Base-by-base conservation (phyloP, 176 grass and related monocot genomes). In the Dactylis glomerata region DNA sequence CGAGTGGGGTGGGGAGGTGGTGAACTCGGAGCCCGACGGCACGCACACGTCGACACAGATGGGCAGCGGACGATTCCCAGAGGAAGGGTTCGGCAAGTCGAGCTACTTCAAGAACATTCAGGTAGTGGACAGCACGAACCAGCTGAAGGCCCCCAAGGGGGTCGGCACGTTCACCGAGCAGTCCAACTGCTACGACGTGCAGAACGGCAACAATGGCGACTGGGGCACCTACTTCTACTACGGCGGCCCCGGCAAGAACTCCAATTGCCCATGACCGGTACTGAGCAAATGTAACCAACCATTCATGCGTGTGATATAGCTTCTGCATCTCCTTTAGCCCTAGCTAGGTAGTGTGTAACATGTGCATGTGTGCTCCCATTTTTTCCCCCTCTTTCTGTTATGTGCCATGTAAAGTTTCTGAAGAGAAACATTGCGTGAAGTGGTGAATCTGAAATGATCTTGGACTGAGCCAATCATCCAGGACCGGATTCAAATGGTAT, bases 191-290 rank as follows among this genome's bases (percentile, higher is more conserved):
- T 97, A 97, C 26, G 83, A 91, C 17, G 90, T 94, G 33, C 88
- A 91, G 77, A 91, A 71, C 1, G 92, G 86, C 11, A 90, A 92
- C 88, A 97, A 90, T 34, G 89, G 89, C 7, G 85, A 94, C 27
- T 97, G 94, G 94, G 94, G 94, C 78, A 91, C 76, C 44, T 94
- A 97, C 47, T 97, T 97, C 76, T 97, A 92, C 78, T 97, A 97
- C 0, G 94, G 91, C 0, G 94, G 94, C 68, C 89, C 91, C 4
- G 94, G 94, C 51, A 93, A 91, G 88, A 93, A 87, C 89, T 64
- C 88, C 58, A 96, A 93, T 58, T 96, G 94, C 68, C 88, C 78
- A 23, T 96, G 90, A 83, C 3, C 10, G 6, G 27, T 47, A 47
- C 28, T 82, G 42, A 80, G 10, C 42, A 56, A 33, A 56, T 81